Conservation (phyloP, 1,284 basidiomycete species). For the Sanghuangporus weigelae region DNA sequence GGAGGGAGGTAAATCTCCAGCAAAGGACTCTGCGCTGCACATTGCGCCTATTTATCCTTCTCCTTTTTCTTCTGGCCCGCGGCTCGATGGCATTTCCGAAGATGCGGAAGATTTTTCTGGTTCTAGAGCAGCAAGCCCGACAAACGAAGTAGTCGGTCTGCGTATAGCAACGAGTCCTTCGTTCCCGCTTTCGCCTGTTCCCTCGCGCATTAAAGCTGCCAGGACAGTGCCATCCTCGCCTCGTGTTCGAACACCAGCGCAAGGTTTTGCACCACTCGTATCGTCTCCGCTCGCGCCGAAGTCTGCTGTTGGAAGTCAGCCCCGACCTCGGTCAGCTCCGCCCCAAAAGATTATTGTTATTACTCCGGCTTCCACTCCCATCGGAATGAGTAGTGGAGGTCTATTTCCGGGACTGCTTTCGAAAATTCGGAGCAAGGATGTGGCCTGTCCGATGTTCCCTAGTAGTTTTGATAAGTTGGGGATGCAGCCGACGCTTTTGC, state of each 20-base stretch:
- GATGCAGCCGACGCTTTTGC: conserved; percentile 2
- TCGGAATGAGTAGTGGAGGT: not conserved
- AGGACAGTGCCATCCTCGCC: not conserved
- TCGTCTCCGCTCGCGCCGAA: conserved; percentile 15
- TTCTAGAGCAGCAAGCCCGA: not conserved
- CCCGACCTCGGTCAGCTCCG: not conserved
- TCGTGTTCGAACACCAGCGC: not conserved
- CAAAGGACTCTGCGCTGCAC: not conserved
- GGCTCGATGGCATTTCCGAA: conserved; percentile 10
- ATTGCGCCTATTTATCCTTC: conserved; percentile 7
- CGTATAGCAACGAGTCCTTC: conserved; percentile 8
- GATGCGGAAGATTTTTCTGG: not conserved
- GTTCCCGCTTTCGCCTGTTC: not conserved
- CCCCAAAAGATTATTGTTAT: not conserved
- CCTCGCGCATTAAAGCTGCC: not conserved
- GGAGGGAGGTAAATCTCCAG: not conserved
- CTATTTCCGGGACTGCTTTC: not conserved
- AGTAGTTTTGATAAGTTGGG: conserved; percentile 13
- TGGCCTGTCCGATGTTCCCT: conserved; percentile 7
- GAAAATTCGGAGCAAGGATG: not conserved
- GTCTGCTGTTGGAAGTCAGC: not conserved
- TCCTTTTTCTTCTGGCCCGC: not conserved
- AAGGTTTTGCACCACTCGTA: conserved; percentile 2
- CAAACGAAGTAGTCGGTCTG: conserved; percentile 8
- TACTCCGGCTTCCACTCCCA: not conserved